phyloP scores from a whole-genome alignment of 495 filamentous ascomycete species.

The Neurospora sp. region DNA sequence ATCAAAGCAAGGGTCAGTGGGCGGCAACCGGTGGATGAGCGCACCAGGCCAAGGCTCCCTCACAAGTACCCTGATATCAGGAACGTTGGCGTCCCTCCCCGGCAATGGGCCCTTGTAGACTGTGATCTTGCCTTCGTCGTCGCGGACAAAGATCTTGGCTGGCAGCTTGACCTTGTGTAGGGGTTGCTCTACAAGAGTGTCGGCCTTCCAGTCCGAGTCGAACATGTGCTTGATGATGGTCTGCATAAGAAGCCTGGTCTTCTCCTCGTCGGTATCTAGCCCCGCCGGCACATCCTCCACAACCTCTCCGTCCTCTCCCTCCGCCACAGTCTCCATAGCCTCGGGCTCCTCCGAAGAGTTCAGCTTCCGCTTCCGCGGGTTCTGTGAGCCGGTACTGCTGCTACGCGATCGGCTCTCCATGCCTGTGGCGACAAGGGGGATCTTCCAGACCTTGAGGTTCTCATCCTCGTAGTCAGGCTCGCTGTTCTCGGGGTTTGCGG shows the following conservation, averaged over 20 bases:
- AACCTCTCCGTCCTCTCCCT: not conserved
- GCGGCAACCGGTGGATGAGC: conserved; percentile 50
- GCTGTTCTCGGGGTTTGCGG: conserved; percentile 4
- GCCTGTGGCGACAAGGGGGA: conserved; percentile 40
- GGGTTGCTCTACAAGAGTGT: conserved; percentile 52
- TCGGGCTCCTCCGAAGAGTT: conserved; percentile 29
- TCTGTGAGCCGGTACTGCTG: conserved; percentile 8
- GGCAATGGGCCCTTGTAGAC: conserved; percentile 57
- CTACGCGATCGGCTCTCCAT: conserved; percentile 3
- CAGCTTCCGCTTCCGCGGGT: conserved; percentile 12
- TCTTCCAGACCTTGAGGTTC: conserved; percentile 72
- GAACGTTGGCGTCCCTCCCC: conserved; percentile 34
- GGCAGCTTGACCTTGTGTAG: conserved; percentile 57
- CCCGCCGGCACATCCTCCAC: conserved; percentile 5
- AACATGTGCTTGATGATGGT: conserved; percentile 71
- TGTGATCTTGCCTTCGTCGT: conserved; percentile 53
- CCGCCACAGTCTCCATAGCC: conserved; percentile 44
- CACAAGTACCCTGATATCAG: conserved; percentile 64
- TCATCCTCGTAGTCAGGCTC: conserved; percentile 63
- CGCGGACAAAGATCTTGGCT: conserved; percentile 58
- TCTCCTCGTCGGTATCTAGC: conserved; percentile 14
- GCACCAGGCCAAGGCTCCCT: conserved; percentile 79
- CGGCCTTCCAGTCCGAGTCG: conserved; percentile 61
- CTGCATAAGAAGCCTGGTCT: conserved; percentile 43
- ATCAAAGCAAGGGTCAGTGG: conserved; percentile 48